Evolutionary conservation across 345 rosid genomes (phyloP), one percentile per base, ranked within the genome.

Genomic region (Microcos paniculata): DNA sequence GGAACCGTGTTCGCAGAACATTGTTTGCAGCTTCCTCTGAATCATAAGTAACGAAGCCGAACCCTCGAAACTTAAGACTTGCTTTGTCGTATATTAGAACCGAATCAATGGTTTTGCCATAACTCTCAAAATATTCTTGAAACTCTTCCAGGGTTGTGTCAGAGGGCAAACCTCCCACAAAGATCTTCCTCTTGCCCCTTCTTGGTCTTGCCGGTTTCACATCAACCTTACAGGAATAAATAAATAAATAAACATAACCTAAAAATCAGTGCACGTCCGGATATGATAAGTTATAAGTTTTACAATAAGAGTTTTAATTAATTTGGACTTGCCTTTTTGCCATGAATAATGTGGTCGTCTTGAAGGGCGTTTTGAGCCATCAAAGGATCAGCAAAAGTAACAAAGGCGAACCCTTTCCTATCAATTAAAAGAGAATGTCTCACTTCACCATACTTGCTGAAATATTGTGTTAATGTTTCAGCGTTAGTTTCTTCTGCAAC

Each of bases 151-250:
- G 90, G 0, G 94, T 91, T 61, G 92, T 90, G 53, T 84, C 87
- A 15, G 91, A 85, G 1, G 98, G 91, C 80, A 94, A 86, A 75
- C 97, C 98, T 52, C 98, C 98, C 58, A 94, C 98, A 58, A 94
- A 94, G 48, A 94, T 89, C 87, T 92, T 94, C 83, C 89, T 90
- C 46, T 42, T 8, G 0, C 6, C 2, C 11, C 12, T 65, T 65
- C 11, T 23, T 42, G 52, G 51, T 42, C 2, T 23, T 4, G 52
- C 70, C 6, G 33, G 30, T 42, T 42, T 65, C 18, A 65, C 70
- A 1, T 11, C 19, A 21, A 65, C 52, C 70, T 64, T 35, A 35
- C 40, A 35, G 6, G 1, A 35, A 7, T 7, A 35, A 35, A 35
- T 2, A 12, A 6, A 30, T 62, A 10, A 57, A 57, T 0, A 23